Evolutionary conservation across 129 eudicot genomes (phyloP).

Genomic region (Oenanthe sinensis): DNA sequence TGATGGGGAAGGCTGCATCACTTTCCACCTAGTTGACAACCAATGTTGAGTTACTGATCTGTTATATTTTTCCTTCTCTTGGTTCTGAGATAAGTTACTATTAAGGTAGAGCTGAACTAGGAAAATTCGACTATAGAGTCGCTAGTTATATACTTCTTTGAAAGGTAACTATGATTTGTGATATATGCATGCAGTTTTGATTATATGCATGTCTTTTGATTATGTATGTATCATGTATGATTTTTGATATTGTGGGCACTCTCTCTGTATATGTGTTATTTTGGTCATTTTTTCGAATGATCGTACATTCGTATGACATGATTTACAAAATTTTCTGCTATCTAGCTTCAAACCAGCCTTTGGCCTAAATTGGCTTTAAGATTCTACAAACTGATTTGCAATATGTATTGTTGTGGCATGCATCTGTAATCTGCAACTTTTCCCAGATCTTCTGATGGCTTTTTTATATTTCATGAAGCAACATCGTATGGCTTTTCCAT

Average conservation of each 20-base stretch:
- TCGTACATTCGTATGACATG: too few species aligned
- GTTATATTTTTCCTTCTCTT: background rate
- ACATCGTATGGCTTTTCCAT: slow-evolving; percentile 49
- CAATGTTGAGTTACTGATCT: background rate
- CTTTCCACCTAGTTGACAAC: background rate
- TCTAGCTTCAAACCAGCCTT: too few species aligned
- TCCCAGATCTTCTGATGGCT: background rate
- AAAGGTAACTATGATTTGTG: background rate
- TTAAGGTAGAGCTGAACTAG: background rate
- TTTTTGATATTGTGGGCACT: background rate
- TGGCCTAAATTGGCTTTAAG: too few species aligned
- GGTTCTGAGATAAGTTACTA: background rate
- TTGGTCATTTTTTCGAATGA: background rate
- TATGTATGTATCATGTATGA: too few species aligned
- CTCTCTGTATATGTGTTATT: background rate
- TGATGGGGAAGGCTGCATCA: background rate
- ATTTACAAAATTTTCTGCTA: background rate
- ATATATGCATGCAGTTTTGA: background rate
- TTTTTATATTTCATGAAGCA: background rate
- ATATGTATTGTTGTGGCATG: background rate
- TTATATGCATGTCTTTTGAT: background rate
- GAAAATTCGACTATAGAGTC: background rate
- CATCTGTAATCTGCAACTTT: background rate
- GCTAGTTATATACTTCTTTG: background rate
- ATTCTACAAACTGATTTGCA: background rate